Percentiles rank a stretch among this genome's conserved stretches.
phyloP scores from a whole-genome alignment of 2,329 filamentous ascomycete species.

The Pseudogymnoascus sp. region DNA sequence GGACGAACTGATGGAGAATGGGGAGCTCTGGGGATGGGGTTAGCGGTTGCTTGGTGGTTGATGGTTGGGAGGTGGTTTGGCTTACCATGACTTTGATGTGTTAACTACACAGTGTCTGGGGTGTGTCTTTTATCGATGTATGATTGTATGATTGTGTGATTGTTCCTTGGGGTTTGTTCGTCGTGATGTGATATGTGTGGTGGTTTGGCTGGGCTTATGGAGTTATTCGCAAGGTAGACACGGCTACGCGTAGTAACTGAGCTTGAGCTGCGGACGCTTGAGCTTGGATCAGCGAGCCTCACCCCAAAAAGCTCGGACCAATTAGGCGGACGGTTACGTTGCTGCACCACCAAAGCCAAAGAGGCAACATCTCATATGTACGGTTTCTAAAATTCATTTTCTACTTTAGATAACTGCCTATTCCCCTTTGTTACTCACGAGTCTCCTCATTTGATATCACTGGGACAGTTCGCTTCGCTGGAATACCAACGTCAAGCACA shows the following conservation, averaged over 20 bases:
- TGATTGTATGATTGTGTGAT: neutral
- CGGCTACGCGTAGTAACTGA: slow-evolving; percentile 18
- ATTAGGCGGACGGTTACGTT: slow-evolving; percentile 1
- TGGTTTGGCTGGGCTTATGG: slow-evolving; percentile 12
- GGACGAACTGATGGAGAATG: slow-evolving; percentile 85
- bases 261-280: slow-evolving; percentile 9
- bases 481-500: neutral
- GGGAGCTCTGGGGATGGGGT: slow-evolving; percentile 58
- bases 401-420: neutral
- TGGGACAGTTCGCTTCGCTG: neutral
- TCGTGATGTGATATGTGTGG: slow-evolving; percentile 2
- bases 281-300: slow-evolving; percentile 4
- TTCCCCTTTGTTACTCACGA: neutral
- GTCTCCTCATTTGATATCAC: neutral
- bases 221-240: slow-evolving; percentile 25
- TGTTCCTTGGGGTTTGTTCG: neutral
- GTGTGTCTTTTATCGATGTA: neutral
- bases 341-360: neutral
- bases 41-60: slow-evolving; percentile 21
- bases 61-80: neutral
- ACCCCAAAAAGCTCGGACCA: slow-evolving; percentile 8
- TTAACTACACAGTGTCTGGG: slow-evolving; percentile 10
- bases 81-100: slow-evolving; percentile 23
- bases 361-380: slow-evolving; percentile 10
- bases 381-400: neutral